phyloP scores from a whole-genome alignment of 225 moss, liverwort and hornwort species.

The Antitrichia curtipendula region DNA sequence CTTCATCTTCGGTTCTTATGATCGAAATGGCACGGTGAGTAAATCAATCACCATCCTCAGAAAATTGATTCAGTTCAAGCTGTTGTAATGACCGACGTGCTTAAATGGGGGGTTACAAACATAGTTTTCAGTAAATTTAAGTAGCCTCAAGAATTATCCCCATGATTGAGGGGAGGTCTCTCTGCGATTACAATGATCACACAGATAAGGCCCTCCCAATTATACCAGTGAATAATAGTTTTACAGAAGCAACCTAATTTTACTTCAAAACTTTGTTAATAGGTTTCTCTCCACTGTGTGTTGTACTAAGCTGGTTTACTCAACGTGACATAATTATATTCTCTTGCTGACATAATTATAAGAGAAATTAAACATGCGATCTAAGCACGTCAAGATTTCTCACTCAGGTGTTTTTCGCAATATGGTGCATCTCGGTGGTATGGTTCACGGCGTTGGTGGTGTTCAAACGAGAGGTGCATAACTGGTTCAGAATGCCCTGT shows the following conservation, averaged over 20 bases:
- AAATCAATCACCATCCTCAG: neutral
- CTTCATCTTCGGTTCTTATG: conserved; percentile 55
- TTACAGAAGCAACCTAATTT: neutral
- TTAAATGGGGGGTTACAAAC: neutral
- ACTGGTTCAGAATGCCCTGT: conserved; percentile 59
- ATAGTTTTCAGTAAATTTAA: neutral
- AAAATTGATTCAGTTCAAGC: neutral
- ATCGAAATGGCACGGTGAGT: conserved; percentile 44
- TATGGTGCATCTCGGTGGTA: conserved; percentile 52
- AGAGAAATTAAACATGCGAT: neutral
- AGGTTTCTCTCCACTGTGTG: neutral
- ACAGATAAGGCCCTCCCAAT: too few relatives aligned
- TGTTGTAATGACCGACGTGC: neutral
- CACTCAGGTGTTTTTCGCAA: conserved; percentile 43
- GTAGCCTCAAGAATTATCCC: neutral
- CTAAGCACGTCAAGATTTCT: neutral
- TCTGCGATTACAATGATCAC: neutral
- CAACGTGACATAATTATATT: neutral
- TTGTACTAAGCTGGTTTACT: neutral
- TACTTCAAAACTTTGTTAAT: too few relatives aligned
- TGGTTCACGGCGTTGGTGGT: conserved; percentile 50
- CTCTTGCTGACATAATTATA: neutral
- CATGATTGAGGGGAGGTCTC: neutral
- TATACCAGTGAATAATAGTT: neutral
- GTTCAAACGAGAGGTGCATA: conserved; percentile 53